Evolutionary conservation across 2,329 filamentous ascomycete species (phyloP).

Genomic region (Aspergillus oerlinghausenensis): DNA sequence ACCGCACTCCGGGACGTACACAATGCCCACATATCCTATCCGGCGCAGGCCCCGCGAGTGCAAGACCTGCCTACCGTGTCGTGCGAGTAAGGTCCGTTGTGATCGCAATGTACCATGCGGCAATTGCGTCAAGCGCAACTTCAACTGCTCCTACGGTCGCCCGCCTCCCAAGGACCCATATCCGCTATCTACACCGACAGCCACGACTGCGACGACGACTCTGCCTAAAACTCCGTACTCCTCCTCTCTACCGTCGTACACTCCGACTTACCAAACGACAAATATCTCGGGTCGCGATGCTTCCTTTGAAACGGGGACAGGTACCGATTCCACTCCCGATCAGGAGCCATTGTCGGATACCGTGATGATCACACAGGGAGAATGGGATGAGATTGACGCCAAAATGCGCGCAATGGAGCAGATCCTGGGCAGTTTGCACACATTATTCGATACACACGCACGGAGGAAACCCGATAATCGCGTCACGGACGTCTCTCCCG

Average conservation of each 20-base stretch:
- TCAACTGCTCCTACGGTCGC: slow-evolving; percentile 35
- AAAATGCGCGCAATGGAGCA: slow-evolving; percentile 35
- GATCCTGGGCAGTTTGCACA: slow-evolving; percentile 28
- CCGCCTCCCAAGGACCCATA: slow-evolving; percentile 17
- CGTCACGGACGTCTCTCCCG: slow-evolving; percentile 4
- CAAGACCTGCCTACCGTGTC: slow-evolving; percentile 48
- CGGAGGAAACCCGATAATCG: slow-evolving; percentile 15
- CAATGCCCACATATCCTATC: slow-evolving; percentile 32
- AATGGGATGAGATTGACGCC: slow-evolving; percentile 34
- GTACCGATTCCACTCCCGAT: slow-evolving; percentile 11
- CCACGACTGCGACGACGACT: slow-evolving; percentile 14
- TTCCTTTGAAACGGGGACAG: slow-evolving; percentile 10
- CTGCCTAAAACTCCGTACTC: slow-evolving; percentile 12
- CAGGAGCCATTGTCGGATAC: slow-evolving; percentile 22
- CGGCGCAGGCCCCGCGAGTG: slow-evolving; percentile 34
- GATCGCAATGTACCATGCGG: slow-evolving; percentile 39
- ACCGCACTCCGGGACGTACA: not conserved
- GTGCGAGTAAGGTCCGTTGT: slow-evolving; percentile 48
- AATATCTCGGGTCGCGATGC: slow-evolving; percentile 13
- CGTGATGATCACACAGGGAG: slow-evolving; percentile 27
- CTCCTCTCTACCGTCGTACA: slow-evolving; percentile 6
- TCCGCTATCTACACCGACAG: slow-evolving; percentile 9
- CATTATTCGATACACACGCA: slow-evolving; percentile 26
- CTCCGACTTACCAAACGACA: not conserved
- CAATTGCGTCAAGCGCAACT: slow-evolving; percentile 40